These are phyloP conservation scores for Climacium dendroides DNA, from an alignment of 225 moss, liverwort and hornwort genomes.

Conservation along the genomic window DNA sequence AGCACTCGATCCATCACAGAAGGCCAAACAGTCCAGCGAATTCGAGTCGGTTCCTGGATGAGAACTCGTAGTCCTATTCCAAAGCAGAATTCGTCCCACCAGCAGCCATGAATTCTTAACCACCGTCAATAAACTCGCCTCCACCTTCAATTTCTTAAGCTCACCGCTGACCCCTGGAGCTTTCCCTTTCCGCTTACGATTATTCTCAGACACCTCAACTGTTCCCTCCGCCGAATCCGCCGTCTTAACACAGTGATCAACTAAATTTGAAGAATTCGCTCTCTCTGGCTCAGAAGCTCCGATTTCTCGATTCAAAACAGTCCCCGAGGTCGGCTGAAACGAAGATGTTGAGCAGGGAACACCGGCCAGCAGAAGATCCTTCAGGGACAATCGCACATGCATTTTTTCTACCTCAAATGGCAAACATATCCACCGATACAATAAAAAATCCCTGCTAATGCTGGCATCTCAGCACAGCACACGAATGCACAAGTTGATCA, in stretches of 20 bases:
- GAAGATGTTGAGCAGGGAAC: slow-evolving; percentile 21
- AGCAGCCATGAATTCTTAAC: slow-evolving; percentile 11
- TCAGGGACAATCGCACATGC: slow-evolving; percentile 7
- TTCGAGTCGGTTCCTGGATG: slow-evolving; percentile 26
- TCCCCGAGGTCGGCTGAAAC: not conserved
- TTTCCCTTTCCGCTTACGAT: slow-evolving; percentile 22
- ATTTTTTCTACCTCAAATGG: not conserved
- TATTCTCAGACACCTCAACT: not conserved
- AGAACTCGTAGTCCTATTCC: slow-evolving; percentile 33
- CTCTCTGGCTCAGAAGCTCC: not conserved
- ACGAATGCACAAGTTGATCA: not conserved
- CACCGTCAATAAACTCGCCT: not conserved
- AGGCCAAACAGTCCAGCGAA: slow-evolving; percentile 60
- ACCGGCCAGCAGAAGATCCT: slow-evolving; percentile 22
- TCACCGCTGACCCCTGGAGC: not conserved
- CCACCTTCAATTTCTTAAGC: slow-evolving; percentile 23
- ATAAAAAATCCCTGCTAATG: not conserved
- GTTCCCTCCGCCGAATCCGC: not conserved
- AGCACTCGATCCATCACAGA: slow-evolving; percentile 44
- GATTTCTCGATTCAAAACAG: not conserved
- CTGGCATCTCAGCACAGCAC: not conserved
- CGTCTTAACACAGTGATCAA: not conserved
- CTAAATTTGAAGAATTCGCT: not conserved
- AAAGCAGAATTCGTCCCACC: slow-evolving; percentile 55
- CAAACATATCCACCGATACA: not conserved